These are phyloP conservation scores for Colletotrichum sp. DNA, from an alignment of 2,329 filamentous ascomycete species.

Conservation along the genomic window DNA sequence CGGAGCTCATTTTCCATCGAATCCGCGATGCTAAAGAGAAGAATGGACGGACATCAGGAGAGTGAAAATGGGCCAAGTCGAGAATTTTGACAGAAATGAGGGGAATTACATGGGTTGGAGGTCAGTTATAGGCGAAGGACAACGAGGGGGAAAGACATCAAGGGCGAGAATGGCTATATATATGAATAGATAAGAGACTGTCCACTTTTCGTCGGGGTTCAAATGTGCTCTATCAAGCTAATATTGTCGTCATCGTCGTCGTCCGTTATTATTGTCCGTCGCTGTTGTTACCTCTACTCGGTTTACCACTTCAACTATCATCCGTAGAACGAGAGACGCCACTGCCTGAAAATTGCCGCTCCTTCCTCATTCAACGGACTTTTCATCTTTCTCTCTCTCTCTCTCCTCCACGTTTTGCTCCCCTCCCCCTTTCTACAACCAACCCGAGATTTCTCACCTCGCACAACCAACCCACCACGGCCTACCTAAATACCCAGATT, in stretches of 20 bases:
- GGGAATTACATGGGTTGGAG: background rate
- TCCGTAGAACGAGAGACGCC: fast-evolving
- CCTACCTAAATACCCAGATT: background rate
- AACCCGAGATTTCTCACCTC: background rate
- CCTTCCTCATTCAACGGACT: background rate
- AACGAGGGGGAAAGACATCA: background rate
- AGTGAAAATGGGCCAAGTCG: background rate
- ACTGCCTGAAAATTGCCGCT: background rate
- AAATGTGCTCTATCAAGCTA: background rate
- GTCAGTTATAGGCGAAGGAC: background rate
- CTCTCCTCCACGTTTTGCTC: background rate
- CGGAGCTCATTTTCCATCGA: background rate
- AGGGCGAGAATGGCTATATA: background rate
- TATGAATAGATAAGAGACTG: background rate
- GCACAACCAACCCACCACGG: background rate
- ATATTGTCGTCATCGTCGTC: background rate
- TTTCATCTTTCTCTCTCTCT: background rate
- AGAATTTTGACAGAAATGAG: background rate
- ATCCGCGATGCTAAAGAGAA: background rate
- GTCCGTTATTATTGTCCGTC: background rate
- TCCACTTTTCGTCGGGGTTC: too few relatives aligned
- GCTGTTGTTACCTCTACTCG: background rate
- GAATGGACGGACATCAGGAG: fast-evolving
- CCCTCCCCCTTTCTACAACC: background rate
- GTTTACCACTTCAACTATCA: fast-evolving